Percentiles rank a stretch among this genome's conserved stretches.
These are phyloP conservation scores for Penicillium sp. DNA, from an alignment of 2,329 filamentous ascomycete genomes.

Conservation along the genomic window DNA sequence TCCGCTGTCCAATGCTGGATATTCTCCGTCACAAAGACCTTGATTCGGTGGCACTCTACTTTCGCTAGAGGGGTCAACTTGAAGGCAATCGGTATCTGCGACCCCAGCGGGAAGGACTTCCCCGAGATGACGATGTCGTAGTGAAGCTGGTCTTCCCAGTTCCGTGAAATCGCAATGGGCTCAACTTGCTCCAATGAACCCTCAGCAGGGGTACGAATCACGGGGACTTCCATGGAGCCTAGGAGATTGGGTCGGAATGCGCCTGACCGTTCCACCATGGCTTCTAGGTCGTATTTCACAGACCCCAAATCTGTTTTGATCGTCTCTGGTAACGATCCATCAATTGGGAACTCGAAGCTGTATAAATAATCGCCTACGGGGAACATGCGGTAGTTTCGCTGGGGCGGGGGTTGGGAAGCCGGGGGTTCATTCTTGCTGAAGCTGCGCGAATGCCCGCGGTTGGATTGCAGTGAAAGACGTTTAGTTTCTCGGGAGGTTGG, in stretches of 20 bases:
- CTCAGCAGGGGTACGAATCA: slow-evolving; percentile 83
- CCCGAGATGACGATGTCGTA: slow-evolving; percentile 96
- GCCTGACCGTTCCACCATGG: slow-evolving; percentile 78
- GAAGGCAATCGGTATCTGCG: slow-evolving; percentile 87
- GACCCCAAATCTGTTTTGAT: slow-evolving; percentile 82
- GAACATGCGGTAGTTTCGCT: slow-evolving; percentile 84
- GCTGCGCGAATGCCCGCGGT: slow-evolving; percentile 76
- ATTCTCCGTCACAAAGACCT: slow-evolving; percentile 86
- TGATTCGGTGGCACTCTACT: slow-evolving; percentile 88
- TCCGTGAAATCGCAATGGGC: slow-evolving; percentile 87
- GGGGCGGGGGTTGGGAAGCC: slow-evolving; percentile 57
- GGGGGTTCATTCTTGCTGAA: slow-evolving; percentile 75
- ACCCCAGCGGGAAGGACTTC: slow-evolving; percentile 87
- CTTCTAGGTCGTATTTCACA: slow-evolving; percentile 85
- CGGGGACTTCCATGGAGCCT: slow-evolving; percentile 74
- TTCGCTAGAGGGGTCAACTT: slow-evolving; percentile 90
- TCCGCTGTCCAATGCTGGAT: slow-evolving; percentile 88
- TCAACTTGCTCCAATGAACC: slow-evolving; percentile 87
- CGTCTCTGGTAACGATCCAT: slow-evolving; percentile 76
- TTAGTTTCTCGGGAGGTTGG: slow-evolving; percentile 53
- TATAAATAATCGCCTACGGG: slow-evolving; percentile 70
- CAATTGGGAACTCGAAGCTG: slow-evolving; percentile 78
- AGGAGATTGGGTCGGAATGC: slow-evolving; percentile 87
- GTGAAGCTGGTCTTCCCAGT: slow-evolving; percentile 92
- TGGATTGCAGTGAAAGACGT: slow-evolving; percentile 73